Percentiles rank a stretch among this genome's conserved stretches.
These are phyloP conservation scores for Coelastrella sp. DNA, from an alignment of 139 green algal genomes.

Conservation along the genomic window DNA sequence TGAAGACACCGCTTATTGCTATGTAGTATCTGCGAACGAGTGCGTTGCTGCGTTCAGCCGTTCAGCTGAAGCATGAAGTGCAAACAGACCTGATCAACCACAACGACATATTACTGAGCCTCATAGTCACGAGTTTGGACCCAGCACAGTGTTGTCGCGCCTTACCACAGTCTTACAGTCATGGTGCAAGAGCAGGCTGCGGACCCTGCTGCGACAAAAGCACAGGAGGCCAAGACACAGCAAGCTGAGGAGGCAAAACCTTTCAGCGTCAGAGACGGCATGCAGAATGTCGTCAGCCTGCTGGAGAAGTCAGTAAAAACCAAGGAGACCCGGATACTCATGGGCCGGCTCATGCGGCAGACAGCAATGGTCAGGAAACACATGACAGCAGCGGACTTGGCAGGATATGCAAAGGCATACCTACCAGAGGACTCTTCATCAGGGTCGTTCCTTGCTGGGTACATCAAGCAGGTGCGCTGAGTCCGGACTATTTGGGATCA, in stretches of 20 bases:
- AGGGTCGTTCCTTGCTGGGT: constrained; percentile 52
- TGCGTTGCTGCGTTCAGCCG: background rate
- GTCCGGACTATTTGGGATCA: no score
- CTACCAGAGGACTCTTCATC: constrained; percentile 58
- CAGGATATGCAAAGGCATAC: constrained; percentile 62
- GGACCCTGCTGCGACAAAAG: background rate
- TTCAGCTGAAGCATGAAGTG: no score
- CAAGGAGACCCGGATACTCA: constrained; percentile 87
- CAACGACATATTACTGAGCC: no score
- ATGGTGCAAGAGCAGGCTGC: constrained; percentile 40
- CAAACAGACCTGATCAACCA: no score
- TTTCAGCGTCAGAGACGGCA: constrained; percentile 44
- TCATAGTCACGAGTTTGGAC: no score
- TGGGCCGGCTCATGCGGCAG: constrained; percentile 81
- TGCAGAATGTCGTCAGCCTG: constrained; percentile 60
- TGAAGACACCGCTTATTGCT: background rate
- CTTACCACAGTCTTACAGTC: background rate
- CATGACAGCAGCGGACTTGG: constrained; percentile 68
- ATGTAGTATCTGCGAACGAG: background rate
- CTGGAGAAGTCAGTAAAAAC: constrained; percentile 84
- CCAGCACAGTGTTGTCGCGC: no score
- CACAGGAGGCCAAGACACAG: background rate
- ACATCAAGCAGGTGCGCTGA: constrained; percentile 58
- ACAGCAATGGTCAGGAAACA: constrained; percentile 76
- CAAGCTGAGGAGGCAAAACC: background rate